phyloP scores from a whole-genome alignment of 2,329 filamentous ascomycete genomes.

The Hypoxylon sp. region DNA sequence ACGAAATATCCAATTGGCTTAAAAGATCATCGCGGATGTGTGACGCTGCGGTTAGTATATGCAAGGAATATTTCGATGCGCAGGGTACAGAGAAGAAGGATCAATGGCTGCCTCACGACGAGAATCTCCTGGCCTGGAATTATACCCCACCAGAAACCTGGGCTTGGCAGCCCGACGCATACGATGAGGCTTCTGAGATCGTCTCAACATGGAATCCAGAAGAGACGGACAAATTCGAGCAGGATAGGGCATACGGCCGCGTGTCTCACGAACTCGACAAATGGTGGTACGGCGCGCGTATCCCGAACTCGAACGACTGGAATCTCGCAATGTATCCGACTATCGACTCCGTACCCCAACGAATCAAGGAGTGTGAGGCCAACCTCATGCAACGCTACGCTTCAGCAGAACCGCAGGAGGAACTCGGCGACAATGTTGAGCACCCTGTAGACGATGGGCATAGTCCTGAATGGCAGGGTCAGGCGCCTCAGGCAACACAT shows the following conservation, averaged over 20 bases:
- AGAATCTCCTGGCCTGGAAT: slow-evolving; percentile 68
- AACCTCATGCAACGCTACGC: slow-evolving; percentile 70
- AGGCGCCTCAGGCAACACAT: slow-evolving; percentile 58
- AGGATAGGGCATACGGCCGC: slow-evolving; percentile 70
- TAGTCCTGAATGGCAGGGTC: slow-evolving; percentile 54
- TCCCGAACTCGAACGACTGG: slow-evolving; percentile 72
- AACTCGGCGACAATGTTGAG: slow-evolving; percentile 54
- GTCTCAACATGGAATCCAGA: slow-evolving; percentile 66
- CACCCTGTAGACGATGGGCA: slow-evolving; percentile 55
- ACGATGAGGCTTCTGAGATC: slow-evolving; percentile 59
- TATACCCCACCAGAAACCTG: slow-evolving; percentile 60
- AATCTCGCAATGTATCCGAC: slow-evolving; percentile 71
- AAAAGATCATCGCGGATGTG: slow-evolving; percentile 72
- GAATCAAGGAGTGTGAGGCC: slow-evolving; percentile 70
- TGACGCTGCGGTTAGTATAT: slow-evolving; percentile 65
- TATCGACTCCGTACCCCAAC: slow-evolving; percentile 70
- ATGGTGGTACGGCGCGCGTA: slow-evolving; percentile 73
- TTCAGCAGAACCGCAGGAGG: slow-evolving; percentile 54
- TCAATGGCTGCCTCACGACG: slow-evolving; percentile 61
- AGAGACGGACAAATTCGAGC: slow-evolving; percentile 68
- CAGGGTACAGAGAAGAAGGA: slow-evolving; percentile 64
- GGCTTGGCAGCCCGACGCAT: slow-evolving; percentile 47
- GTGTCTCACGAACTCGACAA: slow-evolving; percentile 75
- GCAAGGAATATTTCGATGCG: slow-evolving; percentile 67
- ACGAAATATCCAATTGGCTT: slow-evolving; percentile 73